Conservation (phyloP, 2,329 filamentous ascomycete species). For the Mollisia scopiformis region DNA sequence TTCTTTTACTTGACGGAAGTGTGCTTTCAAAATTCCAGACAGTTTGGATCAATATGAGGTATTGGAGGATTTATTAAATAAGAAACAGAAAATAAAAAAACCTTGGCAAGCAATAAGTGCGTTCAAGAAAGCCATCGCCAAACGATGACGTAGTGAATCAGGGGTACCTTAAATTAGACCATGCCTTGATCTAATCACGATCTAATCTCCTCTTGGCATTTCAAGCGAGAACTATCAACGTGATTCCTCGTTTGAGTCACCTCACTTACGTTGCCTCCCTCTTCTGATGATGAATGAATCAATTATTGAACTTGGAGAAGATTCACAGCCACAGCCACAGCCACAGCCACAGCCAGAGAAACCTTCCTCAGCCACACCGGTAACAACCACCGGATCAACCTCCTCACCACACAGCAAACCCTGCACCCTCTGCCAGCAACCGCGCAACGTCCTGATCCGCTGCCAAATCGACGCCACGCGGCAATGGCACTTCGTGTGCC, state of each 20-base stretch:
- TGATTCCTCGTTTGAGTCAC: neutral
- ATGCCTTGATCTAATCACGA: neutral
- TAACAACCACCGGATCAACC: neutral
- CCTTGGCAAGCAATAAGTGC: neutral
- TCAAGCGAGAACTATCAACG: neutral
- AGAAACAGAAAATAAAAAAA: neutral
- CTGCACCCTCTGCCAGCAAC: constrained; percentile 15
- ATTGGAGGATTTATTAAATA: no score
- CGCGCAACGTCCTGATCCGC: constrained; percentile 19
- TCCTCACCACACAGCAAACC: constrained; percentile 18
- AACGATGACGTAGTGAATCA: neutral
- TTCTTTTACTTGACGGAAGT: no score
- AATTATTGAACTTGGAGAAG: neutral
- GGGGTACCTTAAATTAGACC: neutral
- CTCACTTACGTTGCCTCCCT: no score
- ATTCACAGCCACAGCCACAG: neutral
- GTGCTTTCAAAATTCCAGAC: no score
- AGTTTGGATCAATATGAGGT: no score
- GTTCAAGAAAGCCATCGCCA: neutral
- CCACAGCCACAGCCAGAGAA: neutral
- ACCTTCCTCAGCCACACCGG: neutral
- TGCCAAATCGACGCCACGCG: constrained; percentile 20
- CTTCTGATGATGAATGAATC: neutral
- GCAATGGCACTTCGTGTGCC: constrained; percentile 23
- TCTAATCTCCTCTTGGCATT: neutral